These are phyloP conservation scores for Tephrocybe sp. DNA, from an alignment of 768 basidiomycete species.

Conservation along the genomic window DNA sequence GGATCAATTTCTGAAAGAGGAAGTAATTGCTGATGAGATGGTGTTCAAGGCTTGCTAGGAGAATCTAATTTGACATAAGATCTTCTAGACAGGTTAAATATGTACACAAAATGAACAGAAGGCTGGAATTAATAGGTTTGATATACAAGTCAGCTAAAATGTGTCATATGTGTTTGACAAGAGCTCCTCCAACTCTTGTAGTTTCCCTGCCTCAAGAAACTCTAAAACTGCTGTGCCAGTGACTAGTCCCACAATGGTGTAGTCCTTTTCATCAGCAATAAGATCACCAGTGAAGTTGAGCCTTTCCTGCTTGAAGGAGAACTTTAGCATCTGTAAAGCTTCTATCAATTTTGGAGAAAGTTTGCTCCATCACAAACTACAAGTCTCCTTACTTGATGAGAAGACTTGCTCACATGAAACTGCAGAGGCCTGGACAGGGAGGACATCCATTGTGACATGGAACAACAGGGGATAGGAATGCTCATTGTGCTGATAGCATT, in stretches of 20 bases:
- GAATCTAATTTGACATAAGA: too few relatives aligned
- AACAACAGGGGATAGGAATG: constrained; percentile 17
- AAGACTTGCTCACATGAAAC: constrained; percentile 25
- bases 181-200: too few relatives aligned
- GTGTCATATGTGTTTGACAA: background rate
- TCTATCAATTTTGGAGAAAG: too few relatives aligned
- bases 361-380: too few relatives aligned
- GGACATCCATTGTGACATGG: constrained; percentile 25
- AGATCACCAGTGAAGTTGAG: too few relatives aligned
- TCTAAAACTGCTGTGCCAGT: background rate
- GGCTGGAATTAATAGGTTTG: too few relatives aligned
- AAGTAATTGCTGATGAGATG: background rate
- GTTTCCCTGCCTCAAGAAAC: too few relatives aligned
- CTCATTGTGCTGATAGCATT: constrained; percentile 5
- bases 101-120: too few relatives aligned
- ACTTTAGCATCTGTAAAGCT: constrained; percentile 25
- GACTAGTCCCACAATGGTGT: constrained; percentile 2
- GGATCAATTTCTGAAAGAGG: too few relatives aligned
- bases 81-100: too few relatives aligned
- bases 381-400: constrained; percentile 23
- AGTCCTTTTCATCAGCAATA: too few relatives aligned
- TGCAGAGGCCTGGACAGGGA: constrained; percentile 27
- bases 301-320: constrained; percentile 19
- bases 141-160: too few relatives aligned
- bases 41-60: background rate